Percentiles rank a stretch among this genome's conserved stretches.
phyloP scores from a whole-genome alignment of 192 early-diverging fungal genomes.

The Podochytrium sp. region DNA sequence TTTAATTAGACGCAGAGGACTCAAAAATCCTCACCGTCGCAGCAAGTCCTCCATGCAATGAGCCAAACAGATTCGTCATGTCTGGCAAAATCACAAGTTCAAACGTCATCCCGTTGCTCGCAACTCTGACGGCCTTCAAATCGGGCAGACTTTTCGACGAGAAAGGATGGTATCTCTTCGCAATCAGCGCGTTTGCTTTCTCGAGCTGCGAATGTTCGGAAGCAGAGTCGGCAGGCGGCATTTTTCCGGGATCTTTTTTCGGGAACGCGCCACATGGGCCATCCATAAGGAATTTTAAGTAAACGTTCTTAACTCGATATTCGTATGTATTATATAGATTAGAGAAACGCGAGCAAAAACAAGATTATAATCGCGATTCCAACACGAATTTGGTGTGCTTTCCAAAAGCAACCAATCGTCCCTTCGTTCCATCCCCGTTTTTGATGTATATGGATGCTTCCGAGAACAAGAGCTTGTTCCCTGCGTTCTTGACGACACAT shows the following conservation, averaged over 20 bases:
- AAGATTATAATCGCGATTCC: constrained; percentile 2
- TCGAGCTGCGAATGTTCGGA: neutral
- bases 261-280: too few species aligned
- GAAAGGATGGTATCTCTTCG: neutral
- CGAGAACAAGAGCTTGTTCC: constrained; percentile 4
- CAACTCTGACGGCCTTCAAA: neutral
- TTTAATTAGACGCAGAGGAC: neutral
- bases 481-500: neutral
- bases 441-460: constrained; percentile 2
- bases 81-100: neutral
- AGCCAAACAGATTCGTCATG: neutral
- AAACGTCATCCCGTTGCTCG: neutral
- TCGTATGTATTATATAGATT: neutral
- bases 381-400: constrained; percentile 24
- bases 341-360: neutral
- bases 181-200: neutral
- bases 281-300: too few species aligned
- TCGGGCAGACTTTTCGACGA: neutral
- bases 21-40: neutral
- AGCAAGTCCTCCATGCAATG: constrained; percentile 5
- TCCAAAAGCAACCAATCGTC: constrained; percentile 9
- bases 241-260: too few species aligned
- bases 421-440: constrained; percentile 1
- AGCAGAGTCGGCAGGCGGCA: neutral
- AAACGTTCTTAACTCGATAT: neutral